These are phyloP conservation scores for Magnolia kwangsiensis DNA, from an alignment of 164 flowering plant genomes.

Conservation along the genomic window DNA sequence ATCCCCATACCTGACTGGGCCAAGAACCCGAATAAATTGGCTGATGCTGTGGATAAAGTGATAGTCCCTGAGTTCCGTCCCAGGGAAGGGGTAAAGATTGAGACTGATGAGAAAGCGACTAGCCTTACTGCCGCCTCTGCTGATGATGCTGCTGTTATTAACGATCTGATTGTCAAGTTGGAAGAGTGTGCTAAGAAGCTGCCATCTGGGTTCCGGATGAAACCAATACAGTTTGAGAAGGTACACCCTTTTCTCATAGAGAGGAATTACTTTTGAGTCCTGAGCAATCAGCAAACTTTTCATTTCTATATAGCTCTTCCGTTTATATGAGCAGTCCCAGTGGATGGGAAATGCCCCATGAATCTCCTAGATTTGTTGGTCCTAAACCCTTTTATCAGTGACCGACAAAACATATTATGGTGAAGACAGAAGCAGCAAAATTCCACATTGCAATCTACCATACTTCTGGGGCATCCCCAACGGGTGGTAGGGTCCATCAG, in stretches of 20 bases:
- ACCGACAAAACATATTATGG: background rate
- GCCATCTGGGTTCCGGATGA: constrained; percentile 64
- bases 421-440: no score
- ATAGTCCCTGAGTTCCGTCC: constrained; percentile 75
- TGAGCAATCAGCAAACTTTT: no score
- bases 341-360: no score
- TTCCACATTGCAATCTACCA: no score
- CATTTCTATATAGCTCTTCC: no score
- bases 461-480: no score
- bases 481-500: no score
- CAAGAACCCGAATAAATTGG: constrained; percentile 41
- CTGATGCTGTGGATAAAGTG: constrained; percentile 57
- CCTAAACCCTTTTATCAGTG: background rate
- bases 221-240: constrained; percentile 85
- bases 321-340: no score
- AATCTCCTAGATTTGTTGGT: no score
- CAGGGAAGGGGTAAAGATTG: constrained; percentile 63
- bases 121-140: constrained; percentile 50
- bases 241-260: constrained; percentile 22
- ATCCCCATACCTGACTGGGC: constrained; percentile 73
- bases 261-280: no score
- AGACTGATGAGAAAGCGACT: constrained; percentile 75
- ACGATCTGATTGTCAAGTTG: constrained; percentile 45
- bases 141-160: constrained; percentile 71
- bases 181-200: constrained; percentile 43